Conservation (phyloP, 495 filamentous ascomycete species). For the Hypoxylon lenormandii region DNA sequence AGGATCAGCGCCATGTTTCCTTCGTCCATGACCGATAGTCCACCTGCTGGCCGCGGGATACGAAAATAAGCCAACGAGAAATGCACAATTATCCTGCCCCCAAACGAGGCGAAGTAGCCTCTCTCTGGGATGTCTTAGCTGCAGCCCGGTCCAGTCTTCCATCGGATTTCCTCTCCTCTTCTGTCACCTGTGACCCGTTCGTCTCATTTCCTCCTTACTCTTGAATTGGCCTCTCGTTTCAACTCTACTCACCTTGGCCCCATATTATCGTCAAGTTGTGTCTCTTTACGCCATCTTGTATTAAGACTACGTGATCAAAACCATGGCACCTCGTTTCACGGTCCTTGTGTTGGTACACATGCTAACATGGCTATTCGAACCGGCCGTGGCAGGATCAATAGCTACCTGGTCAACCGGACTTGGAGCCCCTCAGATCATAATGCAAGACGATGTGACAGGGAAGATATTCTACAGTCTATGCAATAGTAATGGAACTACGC, state of each 20-base stretch:
- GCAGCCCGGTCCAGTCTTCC: background rate
- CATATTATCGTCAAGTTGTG: background rate
- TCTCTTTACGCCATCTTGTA: background rate
- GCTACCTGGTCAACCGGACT: conserved; percentile 50
- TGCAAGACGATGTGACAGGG: conserved; percentile 51
- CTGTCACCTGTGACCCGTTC: background rate
- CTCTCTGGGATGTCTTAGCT: background rate
- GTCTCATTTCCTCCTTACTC: background rate
- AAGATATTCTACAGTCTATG: conserved; percentile 54
- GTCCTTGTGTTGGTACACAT: background rate
- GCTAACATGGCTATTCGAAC: background rate
- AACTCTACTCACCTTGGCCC: background rate
- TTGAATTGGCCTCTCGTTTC: conserved; percentile 1
- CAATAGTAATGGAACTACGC: conserved; percentile 40
- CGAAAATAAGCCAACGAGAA: background rate
- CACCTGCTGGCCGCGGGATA: background rate
- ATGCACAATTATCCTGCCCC: background rate
- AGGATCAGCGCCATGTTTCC: background rate
- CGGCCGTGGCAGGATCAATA: conserved; percentile 27
- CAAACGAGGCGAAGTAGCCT: conserved; percentile 7
- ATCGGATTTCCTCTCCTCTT: background rate
- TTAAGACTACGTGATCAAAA: background rate
- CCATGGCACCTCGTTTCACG: background rate
- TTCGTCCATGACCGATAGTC: background rate
- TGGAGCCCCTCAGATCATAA: conserved; percentile 51